Conservation (phyloP, 108 stramenopile species). For the Cyclotella cryptica region DNA sequence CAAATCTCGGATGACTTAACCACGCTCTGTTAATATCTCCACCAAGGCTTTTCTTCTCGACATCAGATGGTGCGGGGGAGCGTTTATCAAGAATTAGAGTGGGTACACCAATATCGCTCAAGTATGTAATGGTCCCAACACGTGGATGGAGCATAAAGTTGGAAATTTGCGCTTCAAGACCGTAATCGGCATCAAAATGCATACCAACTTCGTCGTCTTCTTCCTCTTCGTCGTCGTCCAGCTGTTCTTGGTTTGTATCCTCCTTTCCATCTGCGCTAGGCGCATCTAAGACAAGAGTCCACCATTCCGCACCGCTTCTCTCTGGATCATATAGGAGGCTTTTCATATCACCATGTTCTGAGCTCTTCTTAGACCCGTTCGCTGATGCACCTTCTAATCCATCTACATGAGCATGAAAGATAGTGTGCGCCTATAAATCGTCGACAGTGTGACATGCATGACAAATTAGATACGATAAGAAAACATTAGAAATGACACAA, state of each 20-base stretch:
- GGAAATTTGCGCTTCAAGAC: conserved; percentile 80
- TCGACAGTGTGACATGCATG: background rate
- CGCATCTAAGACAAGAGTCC: conserved; percentile 87
- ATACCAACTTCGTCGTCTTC: conserved; percentile 84
- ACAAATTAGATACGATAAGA: background rate
- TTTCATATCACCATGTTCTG: background rate
- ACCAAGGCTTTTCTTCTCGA: conserved; percentile 63
- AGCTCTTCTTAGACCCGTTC: background rate
- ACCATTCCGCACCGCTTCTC: conserved; percentile 91
- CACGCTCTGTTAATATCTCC: conserved; percentile 73
- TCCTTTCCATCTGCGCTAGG: conserved; percentile 28
- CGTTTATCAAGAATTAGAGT: conserved; percentile 76
- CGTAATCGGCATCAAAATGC: conserved; percentile 94
- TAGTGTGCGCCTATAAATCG: conserved; percentile 47
- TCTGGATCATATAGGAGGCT: conserved; percentile 68
- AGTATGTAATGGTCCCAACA: conserved; percentile 90
- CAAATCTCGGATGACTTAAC: conserved; percentile 78
- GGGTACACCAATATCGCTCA: conserved; percentile 85
- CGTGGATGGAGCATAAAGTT: conserved; percentile 76
- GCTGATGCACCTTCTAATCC: conserved; percentile 42
- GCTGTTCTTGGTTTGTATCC: conserved; percentile 25
- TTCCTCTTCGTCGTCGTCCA: conserved; percentile 56
- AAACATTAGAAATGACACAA: too few relatives aligned
- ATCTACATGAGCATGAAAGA: conserved; percentile 79
- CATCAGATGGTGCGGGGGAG: conserved; percentile 65